Percentiles rank a stretch among this genome's conserved stretches.
phyloP scores from a whole-genome alignment of 495 filamentous ascomycete species.

The Beverwykella pulmonaria region DNA sequence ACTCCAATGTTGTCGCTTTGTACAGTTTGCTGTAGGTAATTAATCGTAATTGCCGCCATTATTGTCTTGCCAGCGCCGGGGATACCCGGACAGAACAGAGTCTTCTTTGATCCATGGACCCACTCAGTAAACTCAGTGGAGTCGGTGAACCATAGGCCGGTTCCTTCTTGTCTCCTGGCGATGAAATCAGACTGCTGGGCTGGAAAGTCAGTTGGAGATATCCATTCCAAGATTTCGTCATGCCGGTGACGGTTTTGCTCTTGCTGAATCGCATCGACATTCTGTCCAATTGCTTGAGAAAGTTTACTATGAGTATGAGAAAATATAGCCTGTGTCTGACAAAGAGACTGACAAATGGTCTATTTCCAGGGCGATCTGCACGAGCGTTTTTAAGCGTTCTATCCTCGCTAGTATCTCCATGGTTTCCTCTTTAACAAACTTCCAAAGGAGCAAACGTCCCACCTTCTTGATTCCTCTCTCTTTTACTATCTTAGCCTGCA shows the following conservation, averaged over 20 bases:
- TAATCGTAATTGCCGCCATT: conserved; percentile 40
- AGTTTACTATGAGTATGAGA: conserved; percentile 12
- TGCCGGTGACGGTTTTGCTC: background rate
- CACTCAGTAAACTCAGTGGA: conserved; percentile 45
- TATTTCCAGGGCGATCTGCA: conserved; percentile 39
- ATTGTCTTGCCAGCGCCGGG: conserved; percentile 43
- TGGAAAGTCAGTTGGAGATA: conserved; percentile 24
- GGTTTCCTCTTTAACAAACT: conserved; percentile 44
- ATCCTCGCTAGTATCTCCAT: conserved; percentile 35
- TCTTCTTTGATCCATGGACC: conserved; percentile 37
- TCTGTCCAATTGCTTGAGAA: conserved; percentile 9
- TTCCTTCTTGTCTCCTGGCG: conserved; percentile 43
- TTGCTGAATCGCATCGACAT: conserved; percentile 1
- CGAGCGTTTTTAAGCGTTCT: conserved; percentile 41
- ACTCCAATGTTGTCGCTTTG: conserved; percentile 38
- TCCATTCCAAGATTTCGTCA: conserved; percentile 8
- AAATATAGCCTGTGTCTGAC: background rate
- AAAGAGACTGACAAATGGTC: conserved; percentile 41
- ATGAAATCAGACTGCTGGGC: conserved; percentile 46
- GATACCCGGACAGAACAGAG: no score
- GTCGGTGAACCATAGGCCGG: conserved; percentile 49
- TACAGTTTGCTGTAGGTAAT: conserved; percentile 36
- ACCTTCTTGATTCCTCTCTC: conserved; percentile 24
- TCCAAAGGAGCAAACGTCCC: conserved; percentile 37
- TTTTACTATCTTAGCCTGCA: conserved; percentile 31